These are phyloP conservation scores for Coleophoma eucalyptorum DNA, from an alignment of 2,329 filamentous ascomycete species.

Conservation along the genomic window DNA sequence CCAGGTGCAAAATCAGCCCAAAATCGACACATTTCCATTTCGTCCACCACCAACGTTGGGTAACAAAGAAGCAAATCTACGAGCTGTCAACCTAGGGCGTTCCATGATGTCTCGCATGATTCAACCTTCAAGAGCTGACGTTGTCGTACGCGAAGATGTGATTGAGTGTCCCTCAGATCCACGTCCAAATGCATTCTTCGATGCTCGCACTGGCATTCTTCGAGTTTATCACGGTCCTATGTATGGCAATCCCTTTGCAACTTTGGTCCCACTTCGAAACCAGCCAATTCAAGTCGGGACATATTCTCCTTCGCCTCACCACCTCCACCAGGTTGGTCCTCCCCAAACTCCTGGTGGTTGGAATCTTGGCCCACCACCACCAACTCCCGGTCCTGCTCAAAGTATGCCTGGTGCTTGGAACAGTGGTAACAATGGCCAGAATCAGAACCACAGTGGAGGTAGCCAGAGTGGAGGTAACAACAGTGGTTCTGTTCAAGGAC, in stretches of 20 bases:
- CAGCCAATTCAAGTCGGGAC: conserved; percentile 36
- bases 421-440: background rate
- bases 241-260: conserved; percentile 47
- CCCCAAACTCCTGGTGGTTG: conserved; percentile 5
- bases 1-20: too few species aligned
- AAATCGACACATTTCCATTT: too few species aligned
- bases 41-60: too few species aligned
- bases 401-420: conserved; percentile 3
- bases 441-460: background rate
- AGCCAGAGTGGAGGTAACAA: background rate
- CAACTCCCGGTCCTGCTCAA: background rate
- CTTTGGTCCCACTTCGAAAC: conserved; percentile 40
- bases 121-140: conserved; percentile 41
- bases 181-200: conserved; percentile 56
- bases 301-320: conserved; percentile 9
- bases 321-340: conserved; percentile 31
- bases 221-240: conserved; percentile 54
- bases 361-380: background rate
- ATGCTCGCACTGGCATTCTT: conserved; percentile 46
- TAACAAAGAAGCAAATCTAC: background rate
- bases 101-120: conserved; percentile 35
- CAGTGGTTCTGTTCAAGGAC: conserved; percentile 1
- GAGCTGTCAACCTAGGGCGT: background rate
- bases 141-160: conserved; percentile 52
- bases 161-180: conserved; percentile 49